phyloP scores from a whole-genome alignment of 208 protist species.

The Leishmania mexicana region DNA sequence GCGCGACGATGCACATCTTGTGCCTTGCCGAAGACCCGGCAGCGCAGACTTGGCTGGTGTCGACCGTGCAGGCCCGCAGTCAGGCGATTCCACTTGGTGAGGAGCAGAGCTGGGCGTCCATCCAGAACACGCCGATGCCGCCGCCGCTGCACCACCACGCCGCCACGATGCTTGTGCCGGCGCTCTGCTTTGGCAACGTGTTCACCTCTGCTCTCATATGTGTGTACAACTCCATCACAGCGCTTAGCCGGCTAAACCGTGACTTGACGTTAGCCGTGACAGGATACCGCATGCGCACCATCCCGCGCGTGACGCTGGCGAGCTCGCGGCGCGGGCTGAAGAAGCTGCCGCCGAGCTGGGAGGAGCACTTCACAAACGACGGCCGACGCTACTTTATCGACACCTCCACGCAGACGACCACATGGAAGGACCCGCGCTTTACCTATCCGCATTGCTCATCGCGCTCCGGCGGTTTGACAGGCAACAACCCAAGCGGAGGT shows the following conservation, averaged over 20 bases:
- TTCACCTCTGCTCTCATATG: slow-evolving; percentile 82
- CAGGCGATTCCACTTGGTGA: slow-evolving; percentile 60
- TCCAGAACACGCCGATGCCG: slow-evolving; percentile 79
- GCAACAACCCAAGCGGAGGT: slow-evolving; percentile 7
- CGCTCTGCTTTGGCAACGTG: slow-evolving; percentile 81
- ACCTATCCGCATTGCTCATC: slow-evolving; percentile 16
- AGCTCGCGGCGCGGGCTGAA: slow-evolving; percentile 41
- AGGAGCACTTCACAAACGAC: slow-evolving; percentile 81
- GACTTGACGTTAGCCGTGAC: slow-evolving; percentile 74
- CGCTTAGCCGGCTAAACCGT: slow-evolving; percentile 61
- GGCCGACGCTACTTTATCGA: slow-evolving; percentile 78
- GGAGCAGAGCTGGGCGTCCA: slow-evolving; percentile 71
- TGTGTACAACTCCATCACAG: slow-evolving; percentile 83
- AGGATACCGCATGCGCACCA: slow-evolving; percentile 74
- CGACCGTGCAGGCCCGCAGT: slow-evolving; percentile 66
- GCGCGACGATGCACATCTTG: slow-evolving; percentile 75
- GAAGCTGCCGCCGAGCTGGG: slow-evolving; percentile 69
- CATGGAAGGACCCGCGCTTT: slow-evolving; percentile 70
- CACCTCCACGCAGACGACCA: slow-evolving; percentile 54
- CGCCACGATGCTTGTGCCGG: slow-evolving; percentile 71
- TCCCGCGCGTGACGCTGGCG: slow-evolving; percentile 58
- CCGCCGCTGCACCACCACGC: slow-evolving; percentile 76
- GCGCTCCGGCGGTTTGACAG: slow-evolving; percentile 14
- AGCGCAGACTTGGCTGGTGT: slow-evolving; percentile 72
- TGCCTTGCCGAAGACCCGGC: slow-evolving; percentile 80